Evolutionary conservation across 257 asterid genomes (phyloP).

Genomic region (Solanum corneliomulleri): DNA sequence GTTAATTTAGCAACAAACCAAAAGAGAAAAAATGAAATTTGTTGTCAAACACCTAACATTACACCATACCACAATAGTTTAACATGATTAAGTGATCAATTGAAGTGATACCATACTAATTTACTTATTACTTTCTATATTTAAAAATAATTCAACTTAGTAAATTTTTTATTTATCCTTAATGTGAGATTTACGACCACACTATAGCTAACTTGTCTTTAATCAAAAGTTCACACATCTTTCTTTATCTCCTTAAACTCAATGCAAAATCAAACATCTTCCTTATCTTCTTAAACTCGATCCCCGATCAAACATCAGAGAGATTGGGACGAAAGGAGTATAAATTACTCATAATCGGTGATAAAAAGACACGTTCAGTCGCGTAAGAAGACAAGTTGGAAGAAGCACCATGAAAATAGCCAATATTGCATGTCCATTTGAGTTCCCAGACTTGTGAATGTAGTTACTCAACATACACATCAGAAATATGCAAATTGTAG

Average conservation of each 20-base stretch:
- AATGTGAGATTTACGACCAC: neutral
- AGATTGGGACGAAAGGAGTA: neutral
- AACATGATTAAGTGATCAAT: neutral
- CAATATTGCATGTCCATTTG: neutral
- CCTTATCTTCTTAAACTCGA: neutral
- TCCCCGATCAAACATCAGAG: neutral
- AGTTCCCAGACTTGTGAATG: neutral
- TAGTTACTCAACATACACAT: neutral
- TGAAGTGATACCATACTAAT: neutral
- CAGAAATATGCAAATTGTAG: neutral
- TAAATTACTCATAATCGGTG: neutral
- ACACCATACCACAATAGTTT: neutral
- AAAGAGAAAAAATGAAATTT: neutral
- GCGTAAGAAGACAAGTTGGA: neutral
- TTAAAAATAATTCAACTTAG: neutral
- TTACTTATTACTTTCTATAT: neutral
- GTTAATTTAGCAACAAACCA: neutral
- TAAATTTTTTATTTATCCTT: neutral
- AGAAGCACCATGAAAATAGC: neutral
- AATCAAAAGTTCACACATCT: neutral
- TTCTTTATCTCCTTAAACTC: neutral
- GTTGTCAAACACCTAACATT: neutral
- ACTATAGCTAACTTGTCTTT: neutral
- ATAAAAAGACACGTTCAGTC: neutral
- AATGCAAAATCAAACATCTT: neutral